Conservation (phyloP, 2,329 filamentous ascomycete species). For the Fusarium sarcochroum region DNA sequence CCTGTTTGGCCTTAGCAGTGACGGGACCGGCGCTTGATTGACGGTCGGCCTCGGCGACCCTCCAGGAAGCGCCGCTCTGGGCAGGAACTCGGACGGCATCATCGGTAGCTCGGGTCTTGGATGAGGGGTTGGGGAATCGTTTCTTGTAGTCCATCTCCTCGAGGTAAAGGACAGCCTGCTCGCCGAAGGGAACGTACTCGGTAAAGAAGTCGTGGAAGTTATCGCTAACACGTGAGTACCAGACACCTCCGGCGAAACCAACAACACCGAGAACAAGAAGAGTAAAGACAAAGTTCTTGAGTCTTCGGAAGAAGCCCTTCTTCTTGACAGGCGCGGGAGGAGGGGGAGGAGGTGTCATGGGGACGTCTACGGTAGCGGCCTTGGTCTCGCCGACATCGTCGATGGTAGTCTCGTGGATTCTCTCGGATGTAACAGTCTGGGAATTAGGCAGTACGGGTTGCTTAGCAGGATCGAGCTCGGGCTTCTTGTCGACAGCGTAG, state of each 20-base stretch:
- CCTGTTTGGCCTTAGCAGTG: slow-evolving; percentile 50
- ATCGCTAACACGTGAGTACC: slow-evolving; percentile 93
- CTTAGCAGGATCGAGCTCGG: slow-evolving; percentile 63
- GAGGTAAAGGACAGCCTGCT: slow-evolving; percentile 94
- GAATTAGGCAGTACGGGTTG: slow-evolving; percentile 67
- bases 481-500: slow-evolving; percentile 69
- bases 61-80: slow-evolving; percentile 88
- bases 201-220: slow-evolving; percentile 99
- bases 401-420: slow-evolving; percentile 57
- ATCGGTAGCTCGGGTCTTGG: slow-evolving; percentile 68
- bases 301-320: slow-evolving; percentile 78
- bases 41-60: slow-evolving; percentile 73
- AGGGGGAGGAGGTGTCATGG: slow-evolving; percentile 51
- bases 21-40: slow-evolving; percentile 71
- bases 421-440: slow-evolving; percentile 65
- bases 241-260: slow-evolving; percentile 89
- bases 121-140: slow-evolving; percentile 75
- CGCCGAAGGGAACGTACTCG: slow-evolving; percentile 94
- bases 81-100: slow-evolving; percentile 86
- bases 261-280: slow-evolving; percentile 82
- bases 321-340: slow-evolving; percentile 56
- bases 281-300: slow-evolving; percentile 83
- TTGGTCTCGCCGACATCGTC: slow-evolving; percentile 57
- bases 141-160: slow-evolving; percentile 95
- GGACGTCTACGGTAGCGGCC: slow-evolving; percentile 56